These are phyloP conservation scores for Cymodocea nodosa DNA, from an alignment of 116 monocot genomes.

Conservation along the genomic window DNA sequence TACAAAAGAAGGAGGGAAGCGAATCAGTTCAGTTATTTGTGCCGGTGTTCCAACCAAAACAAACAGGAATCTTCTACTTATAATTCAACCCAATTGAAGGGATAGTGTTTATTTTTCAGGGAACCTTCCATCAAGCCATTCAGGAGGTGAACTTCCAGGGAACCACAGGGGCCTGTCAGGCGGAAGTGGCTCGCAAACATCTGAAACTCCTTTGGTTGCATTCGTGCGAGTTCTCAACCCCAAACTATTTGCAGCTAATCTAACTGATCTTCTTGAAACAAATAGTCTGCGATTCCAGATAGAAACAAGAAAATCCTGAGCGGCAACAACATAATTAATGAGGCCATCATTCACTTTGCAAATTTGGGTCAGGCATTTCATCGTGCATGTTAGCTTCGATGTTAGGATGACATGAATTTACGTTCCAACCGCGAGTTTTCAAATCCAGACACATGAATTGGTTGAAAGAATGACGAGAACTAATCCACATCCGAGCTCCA, in stretches of 20 bases:
- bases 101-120: neutral
- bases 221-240: neutral
- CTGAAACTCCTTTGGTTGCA: constrained; percentile 52
- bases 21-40: neutral
- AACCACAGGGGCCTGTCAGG: constrained; percentile 87
- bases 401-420: no score
- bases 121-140: constrained; percentile 92
- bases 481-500: neutral
- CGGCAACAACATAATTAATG: neutral
- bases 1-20: constrained; percentile 16
- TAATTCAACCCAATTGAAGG: neutral
- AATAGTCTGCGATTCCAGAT: neutral
- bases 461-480: neutral
- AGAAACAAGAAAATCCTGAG: neutral
- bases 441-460: no score
- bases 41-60: neutral
- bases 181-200: constrained; percentile 72
- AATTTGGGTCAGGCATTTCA: neutral
- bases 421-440: no score
- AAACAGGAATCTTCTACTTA: neutral
- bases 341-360: no score
- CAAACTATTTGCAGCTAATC: neutral
- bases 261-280: neutral
- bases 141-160: constrained; percentile 76
- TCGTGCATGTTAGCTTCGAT: neutral